Base-by-base conservation (phyloP, 352 stramenopile genomes). In the Albugo laibachii region DNA sequence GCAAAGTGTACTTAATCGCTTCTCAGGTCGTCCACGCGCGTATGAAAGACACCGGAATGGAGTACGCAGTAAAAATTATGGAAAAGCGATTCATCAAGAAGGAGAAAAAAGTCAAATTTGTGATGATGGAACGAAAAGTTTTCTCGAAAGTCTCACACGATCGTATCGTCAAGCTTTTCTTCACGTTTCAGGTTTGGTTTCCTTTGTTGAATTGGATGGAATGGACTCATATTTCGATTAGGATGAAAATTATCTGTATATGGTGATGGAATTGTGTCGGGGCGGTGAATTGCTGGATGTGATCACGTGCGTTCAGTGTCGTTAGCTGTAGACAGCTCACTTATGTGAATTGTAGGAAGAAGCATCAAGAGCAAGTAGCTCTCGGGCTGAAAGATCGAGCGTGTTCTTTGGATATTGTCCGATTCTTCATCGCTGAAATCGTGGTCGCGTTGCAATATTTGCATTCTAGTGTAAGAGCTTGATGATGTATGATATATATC, bases 351-450 rank as follows among this genome's bases (percentile, higher is more conserved):
- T 3, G 8, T 38, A 92, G 75, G 16, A 85, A 86, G 37, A 59
- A 86, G 47, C 72, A 87, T 41, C 83, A 92, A 50, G 54, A 63
- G 35, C 65, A 83, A 50, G 49, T 48, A 13, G 71, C 73, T 12
- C 62, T 51, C 15, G 75, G 73, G 2, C 61, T 65, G 47, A 72
- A 63, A 15, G 62, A 92, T 47, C 55, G 56, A 24, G 79, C 79
- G 10, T 92, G 77, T 49, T 72, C 69, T n/a, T 43, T 83, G 21
- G 61, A 83, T 19, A 58, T 97, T 13, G 88, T 84, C n/a, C 65
- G 75, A 46, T 95, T 96, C 49, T 91, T 97, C 55, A 93, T 97
- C 27, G 70, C 88, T 14, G 89, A 98, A 65, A 80, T 98, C 47
- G 55, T 95, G 24, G 55, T 92, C 5, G 93, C 91, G 16, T 61